A percentile compares a stretch with the other conserved stretches of the same genome.
phyloP scores from a whole-genome alignment of 768 basidiomycete species.

The Lactarius tabidus region DNA sequence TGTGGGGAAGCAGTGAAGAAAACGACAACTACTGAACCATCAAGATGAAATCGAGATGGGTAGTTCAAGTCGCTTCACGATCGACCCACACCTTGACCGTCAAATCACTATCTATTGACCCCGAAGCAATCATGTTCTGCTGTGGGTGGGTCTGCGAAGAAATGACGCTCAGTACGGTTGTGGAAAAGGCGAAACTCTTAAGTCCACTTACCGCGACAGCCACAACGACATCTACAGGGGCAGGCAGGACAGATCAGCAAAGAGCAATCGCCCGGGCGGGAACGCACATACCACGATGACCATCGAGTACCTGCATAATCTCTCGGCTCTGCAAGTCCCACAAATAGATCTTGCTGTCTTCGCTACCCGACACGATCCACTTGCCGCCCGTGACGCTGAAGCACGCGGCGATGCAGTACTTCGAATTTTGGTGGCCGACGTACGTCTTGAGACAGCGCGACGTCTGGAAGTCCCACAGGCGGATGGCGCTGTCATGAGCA shows the following conservation, averaged over 20 bases:
- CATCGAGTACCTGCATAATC: conserved; percentile 74
- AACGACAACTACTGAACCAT: not conserved
- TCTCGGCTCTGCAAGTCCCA: conserved; percentile 91
- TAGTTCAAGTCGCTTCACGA: conserved; percentile 23
- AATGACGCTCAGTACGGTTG: not conserved
- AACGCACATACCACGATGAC: conserved; percentile 57
- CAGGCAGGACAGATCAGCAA: not conserved
- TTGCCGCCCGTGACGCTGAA: conserved; percentile 83
- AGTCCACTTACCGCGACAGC: conserved; percentile 61
- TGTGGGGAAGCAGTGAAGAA: not conserved
- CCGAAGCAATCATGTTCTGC: conserved; percentile 85
- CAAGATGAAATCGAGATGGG: not conserved
- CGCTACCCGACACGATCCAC: conserved; percentile 90
- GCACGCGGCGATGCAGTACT: conserved; percentile 80
- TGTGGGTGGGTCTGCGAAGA: conserved; percentile 69
- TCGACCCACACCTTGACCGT: conserved; percentile 83
- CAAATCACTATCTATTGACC: conserved; percentile 80
- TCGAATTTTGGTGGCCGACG: conserved; percentile 73
- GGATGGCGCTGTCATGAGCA: conserved; percentile 88
- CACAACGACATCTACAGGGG: conserved; percentile 60
- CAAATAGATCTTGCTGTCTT: conserved; percentile 84
- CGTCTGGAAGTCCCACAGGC: conserved; percentile 93
- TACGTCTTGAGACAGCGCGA: conserved; percentile 90
- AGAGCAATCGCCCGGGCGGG: not conserved
- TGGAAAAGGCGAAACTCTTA: conserved; percentile 5